Evolutionary conservation across 345 rosid species (phyloP).

Genomic region (Euphorbia tirucalli): DNA sequence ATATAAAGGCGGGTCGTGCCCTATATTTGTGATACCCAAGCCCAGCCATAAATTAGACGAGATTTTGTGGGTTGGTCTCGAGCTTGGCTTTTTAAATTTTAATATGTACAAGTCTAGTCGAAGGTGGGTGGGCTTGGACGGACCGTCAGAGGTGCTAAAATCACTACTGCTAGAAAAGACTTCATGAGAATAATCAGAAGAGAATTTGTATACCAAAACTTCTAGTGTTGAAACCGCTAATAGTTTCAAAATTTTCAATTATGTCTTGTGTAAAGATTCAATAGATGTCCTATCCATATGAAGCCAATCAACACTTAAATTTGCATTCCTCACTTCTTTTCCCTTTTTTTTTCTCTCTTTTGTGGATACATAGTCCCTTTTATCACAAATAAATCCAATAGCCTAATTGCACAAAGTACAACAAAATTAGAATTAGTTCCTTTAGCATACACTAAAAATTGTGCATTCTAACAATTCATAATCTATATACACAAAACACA

Average conservation of each 20-base stretch:
- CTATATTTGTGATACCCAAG: constrained; percentile 84
- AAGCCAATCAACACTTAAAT: constrained; percentile 44
- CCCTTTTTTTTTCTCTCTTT: constrained; percentile 44
- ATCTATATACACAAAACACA: too few relatives aligned
- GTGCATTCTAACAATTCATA: too few relatives aligned
- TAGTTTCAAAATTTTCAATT: constrained; percentile 60
- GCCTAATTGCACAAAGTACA: constrained; percentile 45
- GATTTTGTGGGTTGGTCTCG: too few relatives aligned
- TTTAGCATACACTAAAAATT: not conserved
- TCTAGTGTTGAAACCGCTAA: constrained; percentile 77
- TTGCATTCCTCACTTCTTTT: constrained; percentile 32
- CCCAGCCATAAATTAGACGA: too few relatives aligned
- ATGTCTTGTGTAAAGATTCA: constrained; percentile 57
- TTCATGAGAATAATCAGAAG: constrained; percentile 51
- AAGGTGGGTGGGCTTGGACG: too few relatives aligned
- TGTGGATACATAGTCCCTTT: constrained; percentile 47
- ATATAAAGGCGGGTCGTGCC: too few relatives aligned
- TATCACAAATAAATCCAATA: constrained; percentile 70
- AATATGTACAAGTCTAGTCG: too few relatives aligned
- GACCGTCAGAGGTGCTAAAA: constrained; percentile 26
- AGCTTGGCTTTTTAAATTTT: too few relatives aligned
- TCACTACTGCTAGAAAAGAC: constrained; percentile 25
- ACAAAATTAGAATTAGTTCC: not conserved
- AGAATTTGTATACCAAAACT: constrained; percentile 62
- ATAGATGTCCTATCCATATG: constrained; percentile 51